Base-by-base conservation (phyloP, 306 rosid species). In the Cucurbita maxima region DNA sequence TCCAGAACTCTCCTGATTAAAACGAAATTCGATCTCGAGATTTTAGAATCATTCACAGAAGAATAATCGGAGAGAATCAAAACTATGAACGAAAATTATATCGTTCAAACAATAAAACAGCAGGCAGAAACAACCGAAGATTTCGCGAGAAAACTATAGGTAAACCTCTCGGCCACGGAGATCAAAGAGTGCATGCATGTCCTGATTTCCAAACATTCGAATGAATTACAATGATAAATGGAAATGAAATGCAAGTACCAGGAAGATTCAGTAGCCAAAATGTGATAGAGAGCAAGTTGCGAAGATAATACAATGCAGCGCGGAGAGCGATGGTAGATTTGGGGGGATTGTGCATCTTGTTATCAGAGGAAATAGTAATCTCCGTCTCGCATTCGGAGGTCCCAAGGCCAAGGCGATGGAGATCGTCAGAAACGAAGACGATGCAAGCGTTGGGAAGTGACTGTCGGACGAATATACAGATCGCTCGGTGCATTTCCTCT, bases 381-480 rank as follows among this genome's bases (percentile, higher is more conserved):
- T 73, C 76, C 68, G 22, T 55, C 38, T 58, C 8, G 53, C 10
- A 73, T 79, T 74, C 76, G 86, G 84, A 74, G 36, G 68, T 30
- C 1, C n/a, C 83, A 8, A 87, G 72, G 47, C 47, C 82, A 6
- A 87, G 56, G 83, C 0, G 10, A 50, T 12, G 63, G 50, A 43
- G 14, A 56, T 76, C 78, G 88, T 83, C 86, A 38, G 14, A 34
- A 16, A 30, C 84, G n/a, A 74, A 75, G 55, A 18, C 50, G 6
- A 10, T 20, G 71, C 12, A 48, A 48, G 74, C 60, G 60, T 43
- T 76, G 10, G 48, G 70, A 63, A 63, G 70, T 62, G 9, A 41
- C 43, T 43, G 72, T 25, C 72, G 50, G 53, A 20, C 2, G 10
- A 41, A 66, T 50, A 44, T 11, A 63, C 52, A 10, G n/a, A 41